Conservation (phyloP, 352 stramenopile genomes). For the Pythium angustatum region DNA sequence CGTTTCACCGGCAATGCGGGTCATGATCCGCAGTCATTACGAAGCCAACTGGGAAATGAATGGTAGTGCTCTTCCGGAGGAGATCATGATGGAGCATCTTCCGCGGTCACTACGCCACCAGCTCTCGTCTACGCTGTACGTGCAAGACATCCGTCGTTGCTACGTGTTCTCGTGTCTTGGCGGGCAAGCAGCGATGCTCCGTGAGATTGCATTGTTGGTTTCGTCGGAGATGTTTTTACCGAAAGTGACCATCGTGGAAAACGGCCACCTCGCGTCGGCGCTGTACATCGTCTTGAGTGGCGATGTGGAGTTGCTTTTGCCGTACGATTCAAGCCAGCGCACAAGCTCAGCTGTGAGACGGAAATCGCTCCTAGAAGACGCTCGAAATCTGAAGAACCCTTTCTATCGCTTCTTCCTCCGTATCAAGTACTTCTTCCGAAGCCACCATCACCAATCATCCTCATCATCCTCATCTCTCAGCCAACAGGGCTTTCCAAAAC, state of each 20-base stretch:
- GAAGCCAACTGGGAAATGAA: constrained; percentile 78
- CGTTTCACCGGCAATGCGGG: constrained; percentile 45
- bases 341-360: neutral
- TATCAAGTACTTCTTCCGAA: neutral
- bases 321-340: constrained; percentile 17
- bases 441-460: neutral
- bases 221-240: constrained; percentile 61
- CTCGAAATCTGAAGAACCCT: neutral
- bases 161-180: constrained; percentile 23
- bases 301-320: constrained; percentile 54
- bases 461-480: neutral
- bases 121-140: constrained; percentile 41
- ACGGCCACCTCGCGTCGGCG: constrained; percentile 49
- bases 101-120: constrained; percentile 48
- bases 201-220: constrained; percentile 31
- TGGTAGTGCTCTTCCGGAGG: constrained; percentile 49
- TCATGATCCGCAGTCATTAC: constrained; percentile 62
- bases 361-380: constrained; percentile 4
- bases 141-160: constrained; percentile 33
- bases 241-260: constrained; percentile 49
- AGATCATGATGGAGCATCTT: constrained; percentile 51
- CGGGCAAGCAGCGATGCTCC: constrained; percentile 17
- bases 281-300: constrained; percentile 64
- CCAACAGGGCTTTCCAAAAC: neutral
- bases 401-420: constrained; percentile 1